Evolutionary conservation across 2,329 filamentous ascomycete species (phyloP), one percentile per base, ranked within the genome.

Genomic region (Colletotrichum incanum): DNA sequence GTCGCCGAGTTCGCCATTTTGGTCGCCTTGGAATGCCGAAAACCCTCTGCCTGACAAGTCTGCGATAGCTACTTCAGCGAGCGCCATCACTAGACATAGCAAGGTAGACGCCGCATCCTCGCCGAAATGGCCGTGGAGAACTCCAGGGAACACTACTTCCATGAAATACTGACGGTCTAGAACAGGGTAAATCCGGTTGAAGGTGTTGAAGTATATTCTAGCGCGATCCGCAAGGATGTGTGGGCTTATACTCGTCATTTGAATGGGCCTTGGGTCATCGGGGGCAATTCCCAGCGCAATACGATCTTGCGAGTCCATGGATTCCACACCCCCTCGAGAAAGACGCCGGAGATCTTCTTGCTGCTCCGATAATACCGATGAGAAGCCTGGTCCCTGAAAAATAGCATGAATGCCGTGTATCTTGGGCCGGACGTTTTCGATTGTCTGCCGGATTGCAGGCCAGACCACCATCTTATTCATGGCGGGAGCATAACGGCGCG

Each of bases 121-220:
- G 73, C 85, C 82, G 74, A 90, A 88, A 0, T 87, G 86, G 58
- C 84, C 82, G 16, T 80, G 82, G 49, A 86, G 76, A 3, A 90
- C 82, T 7, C 82, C 78, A 1, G 81, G 79, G 11, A 91, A 76
- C 2, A 83, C 85, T 47, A 84, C 82, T 9, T 84, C 82, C 73
- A 85, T 80, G 77, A 91, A 92, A 28, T 79, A 81, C 43, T 88
- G 84, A n/a, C 87, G 83, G 73, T 91, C 88, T 76, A 92, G 82
- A 47, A 92, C 84, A 0, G 90, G 90, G 75, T 87, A 87, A 18
- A 90, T 76, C 16, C 89, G 82, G 76, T 91, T 91, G 79, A 89
- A 89, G 1, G 85, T 87, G 75, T 89, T 86, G 76, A 92, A 92
- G 76, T 89, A 92, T 0, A 85, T 83, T 60, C 86, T 87, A 69